Evolutionary conservation across 805 yeast species (phyloP).

Genomic region (Kluyveromyces wickerhamii): DNA sequence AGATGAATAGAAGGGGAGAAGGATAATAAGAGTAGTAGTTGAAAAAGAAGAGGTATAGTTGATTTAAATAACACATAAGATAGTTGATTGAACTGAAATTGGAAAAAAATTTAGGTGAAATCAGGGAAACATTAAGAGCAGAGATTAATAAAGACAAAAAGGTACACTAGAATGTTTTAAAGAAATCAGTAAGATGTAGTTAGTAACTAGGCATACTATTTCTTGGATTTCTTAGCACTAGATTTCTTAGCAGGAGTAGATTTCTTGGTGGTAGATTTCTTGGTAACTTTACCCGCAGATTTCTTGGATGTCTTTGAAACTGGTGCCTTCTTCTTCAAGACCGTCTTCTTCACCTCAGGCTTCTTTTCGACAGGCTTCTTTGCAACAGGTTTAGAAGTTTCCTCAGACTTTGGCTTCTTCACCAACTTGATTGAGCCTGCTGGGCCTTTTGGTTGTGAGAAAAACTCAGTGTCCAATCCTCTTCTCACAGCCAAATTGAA

Average conservation of each 20-base stretch:
- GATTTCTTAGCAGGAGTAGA: conserved; percentile 27
- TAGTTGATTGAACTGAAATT: too few relatives aligned
- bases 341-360: conserved; percentile 7
- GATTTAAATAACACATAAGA: too few relatives aligned
- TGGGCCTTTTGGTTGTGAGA: conserved; percentile 82
- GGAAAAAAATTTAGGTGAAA: too few relatives aligned
- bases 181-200: not conserved
- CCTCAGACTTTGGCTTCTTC: conserved; percentile 27
- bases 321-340: conserved; percentile 14
- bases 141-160: too few relatives aligned
- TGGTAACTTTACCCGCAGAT: conserved; percentile 24
- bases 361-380: conserved; percentile 9
- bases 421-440: conserved; percentile 70
- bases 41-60: too few relatives aligned
- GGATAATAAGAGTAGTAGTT: too few relatives aligned
- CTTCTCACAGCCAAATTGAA: conserved; percentile 64
- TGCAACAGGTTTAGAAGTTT: conserved; percentile 25
- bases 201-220: not conserved
- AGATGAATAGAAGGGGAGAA: too few relatives aligned
- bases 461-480: conserved; percentile 72
- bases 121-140: too few relatives aligned
- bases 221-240: conserved; percentile 18
- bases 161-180: too few relatives aligned
- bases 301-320: conserved; percentile 21
- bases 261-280: conserved; percentile 19